Percentiles rank a stretch among this genome's conserved stretches.
Evolutionary conservation across 805 yeast genomes (phyloP).

Genomic region (Wickerhamomyces strasburgensis): DNA sequence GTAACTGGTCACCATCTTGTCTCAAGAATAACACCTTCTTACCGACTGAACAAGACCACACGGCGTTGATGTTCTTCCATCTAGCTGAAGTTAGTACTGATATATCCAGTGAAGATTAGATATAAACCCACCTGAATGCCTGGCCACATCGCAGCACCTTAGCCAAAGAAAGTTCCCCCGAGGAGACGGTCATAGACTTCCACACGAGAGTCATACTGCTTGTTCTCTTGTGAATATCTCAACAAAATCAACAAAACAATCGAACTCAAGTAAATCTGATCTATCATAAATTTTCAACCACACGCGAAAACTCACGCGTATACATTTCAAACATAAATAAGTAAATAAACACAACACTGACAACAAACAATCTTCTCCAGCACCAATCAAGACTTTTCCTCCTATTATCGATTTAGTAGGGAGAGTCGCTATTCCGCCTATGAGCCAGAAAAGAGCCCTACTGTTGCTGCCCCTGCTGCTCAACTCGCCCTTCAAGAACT

Average conservation of each 20-base stretch:
- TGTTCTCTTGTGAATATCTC: no score
- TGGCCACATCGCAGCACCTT: slow-evolving; percentile 81
- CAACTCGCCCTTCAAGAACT: not conserved
- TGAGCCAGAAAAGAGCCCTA: not conserved
- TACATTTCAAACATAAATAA: not conserved
- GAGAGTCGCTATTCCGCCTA: no score
- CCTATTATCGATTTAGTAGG: no score
- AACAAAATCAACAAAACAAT: no score
- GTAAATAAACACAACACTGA: not conserved
- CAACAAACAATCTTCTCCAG: no score
- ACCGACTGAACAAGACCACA: slow-evolving; percentile 61
- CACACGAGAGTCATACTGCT: slow-evolving; percentile 1
- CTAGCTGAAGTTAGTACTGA: slow-evolving; percentile 25
- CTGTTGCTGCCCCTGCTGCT: not conserved
- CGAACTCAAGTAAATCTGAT: not conserved
- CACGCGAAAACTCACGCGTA: no score
- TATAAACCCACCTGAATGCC: slow-evolving; percentile 45
- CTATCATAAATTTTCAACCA: no score
- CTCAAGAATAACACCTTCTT: slow-evolving; percentile 59
- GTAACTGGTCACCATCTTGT: slow-evolving; percentile 49
- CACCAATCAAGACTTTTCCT: no score
- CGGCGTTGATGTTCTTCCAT: slow-evolving; percentile 61
- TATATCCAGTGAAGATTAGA: no score
- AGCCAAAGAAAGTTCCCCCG: slow-evolving; percentile 50
- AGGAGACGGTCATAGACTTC: slow-evolving; percentile 11